Percentiles rank a stretch among this genome's conserved stretches.
These are phyloP conservation scores for Talinum fruticosum DNA, from an alignment of 148 eudicot species.

Conservation along the genomic window DNA sequence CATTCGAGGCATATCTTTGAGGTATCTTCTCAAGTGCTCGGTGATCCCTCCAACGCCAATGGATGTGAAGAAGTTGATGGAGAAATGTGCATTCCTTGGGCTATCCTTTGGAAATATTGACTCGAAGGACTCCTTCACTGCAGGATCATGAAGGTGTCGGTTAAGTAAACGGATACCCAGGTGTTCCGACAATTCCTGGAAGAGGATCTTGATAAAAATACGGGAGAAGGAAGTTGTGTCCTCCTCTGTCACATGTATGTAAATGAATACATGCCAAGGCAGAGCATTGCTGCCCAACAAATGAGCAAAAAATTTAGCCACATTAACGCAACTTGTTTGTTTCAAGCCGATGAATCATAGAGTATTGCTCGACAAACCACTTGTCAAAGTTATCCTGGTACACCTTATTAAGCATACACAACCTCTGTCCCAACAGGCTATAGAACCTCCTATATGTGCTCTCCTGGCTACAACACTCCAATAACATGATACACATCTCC, in stretches of 20 bases:
- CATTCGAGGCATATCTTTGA: conserved; percentile 87
- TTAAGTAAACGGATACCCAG: conserved; percentile 71
- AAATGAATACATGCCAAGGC: conserved; percentile 77
- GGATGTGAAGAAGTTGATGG: conserved; percentile 81
- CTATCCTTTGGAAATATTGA: conserved; percentile 72
- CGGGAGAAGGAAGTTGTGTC: conserved; percentile 78
- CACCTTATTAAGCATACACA: conserved; percentile 75
- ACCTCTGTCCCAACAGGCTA: conserved; percentile 82
- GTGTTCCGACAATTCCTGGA: conserved; percentile 87
- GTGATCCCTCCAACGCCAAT: conserved; percentile 91
- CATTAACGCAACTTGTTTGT: conserved; percentile 78
- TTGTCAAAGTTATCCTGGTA: conserved; percentile 82
- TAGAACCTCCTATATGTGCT: conserved; percentile 36
- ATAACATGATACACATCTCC: conserved; percentile 81
- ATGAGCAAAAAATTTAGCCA: conserved; percentile 88
- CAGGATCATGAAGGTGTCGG: conserved; percentile 64
- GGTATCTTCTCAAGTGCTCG: conserved; percentile 66
- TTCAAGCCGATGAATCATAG: conserved; percentile 85
- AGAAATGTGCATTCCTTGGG: conserved; percentile 64
- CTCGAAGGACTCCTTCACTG: conserved; percentile 70
- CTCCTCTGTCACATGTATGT: conserved; percentile 77
- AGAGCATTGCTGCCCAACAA: conserved; percentile 76
- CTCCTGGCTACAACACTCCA: conserved; percentile 87
- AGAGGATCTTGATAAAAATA: conserved; percentile 40
- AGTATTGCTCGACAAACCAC: conserved; percentile 82